Evolutionary conservation across 2,329 filamentous ascomycete genomes (phyloP).

Genomic region (Colletotrichum sp.): DNA sequence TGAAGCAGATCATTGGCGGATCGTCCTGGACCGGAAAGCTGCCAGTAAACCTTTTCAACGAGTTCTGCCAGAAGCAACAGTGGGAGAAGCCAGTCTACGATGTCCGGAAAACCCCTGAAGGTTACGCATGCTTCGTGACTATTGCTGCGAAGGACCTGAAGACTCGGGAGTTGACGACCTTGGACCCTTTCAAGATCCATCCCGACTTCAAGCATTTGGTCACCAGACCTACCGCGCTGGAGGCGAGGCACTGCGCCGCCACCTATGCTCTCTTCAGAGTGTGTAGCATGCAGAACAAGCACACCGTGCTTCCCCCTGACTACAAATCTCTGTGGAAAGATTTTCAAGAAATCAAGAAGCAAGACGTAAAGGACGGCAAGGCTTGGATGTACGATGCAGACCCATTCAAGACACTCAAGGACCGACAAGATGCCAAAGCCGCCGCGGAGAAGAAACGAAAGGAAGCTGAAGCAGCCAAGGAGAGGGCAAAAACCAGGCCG

Average conservation of each 20-base stretch:
- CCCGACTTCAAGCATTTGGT: conserved; percentile 78
- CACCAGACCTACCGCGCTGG: conserved; percentile 78
- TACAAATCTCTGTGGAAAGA: conserved; percentile 93
- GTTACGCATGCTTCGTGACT: conserved; percentile 82
- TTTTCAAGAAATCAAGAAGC: conserved; percentile 81
- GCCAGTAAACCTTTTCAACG: conserved; percentile 89
- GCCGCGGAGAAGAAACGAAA: conserved; percentile 80
- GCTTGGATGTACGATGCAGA: conserved; percentile 96
- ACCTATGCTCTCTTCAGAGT: conserved; percentile 91
- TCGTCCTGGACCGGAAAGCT: conserved; percentile 98
- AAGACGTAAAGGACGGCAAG: conserved; percentile 77
- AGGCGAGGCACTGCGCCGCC: conserved; percentile 92
- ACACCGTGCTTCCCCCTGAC: conserved; percentile 90
- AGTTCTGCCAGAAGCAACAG: conserved; percentile 94
- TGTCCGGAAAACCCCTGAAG: conserved; percentile 75
- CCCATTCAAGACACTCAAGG: conserved; percentile 82
- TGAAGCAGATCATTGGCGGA: conserved; percentile 87
- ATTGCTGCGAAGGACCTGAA: conserved; percentile 79
- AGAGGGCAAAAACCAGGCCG: conserved; percentile 70
- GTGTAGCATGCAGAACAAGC: conserved; percentile 94
- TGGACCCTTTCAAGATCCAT: conserved; percentile 86
- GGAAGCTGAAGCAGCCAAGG: conserved; percentile 70
- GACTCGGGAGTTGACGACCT: conserved; percentile 75
- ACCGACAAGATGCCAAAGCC: conserved; percentile 79
- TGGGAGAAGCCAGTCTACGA: conserved; percentile 96